These are phyloP conservation scores for Ogataea henricii DNA, from an alignment of 805 yeast species.

Conservation along the genomic window DNA sequence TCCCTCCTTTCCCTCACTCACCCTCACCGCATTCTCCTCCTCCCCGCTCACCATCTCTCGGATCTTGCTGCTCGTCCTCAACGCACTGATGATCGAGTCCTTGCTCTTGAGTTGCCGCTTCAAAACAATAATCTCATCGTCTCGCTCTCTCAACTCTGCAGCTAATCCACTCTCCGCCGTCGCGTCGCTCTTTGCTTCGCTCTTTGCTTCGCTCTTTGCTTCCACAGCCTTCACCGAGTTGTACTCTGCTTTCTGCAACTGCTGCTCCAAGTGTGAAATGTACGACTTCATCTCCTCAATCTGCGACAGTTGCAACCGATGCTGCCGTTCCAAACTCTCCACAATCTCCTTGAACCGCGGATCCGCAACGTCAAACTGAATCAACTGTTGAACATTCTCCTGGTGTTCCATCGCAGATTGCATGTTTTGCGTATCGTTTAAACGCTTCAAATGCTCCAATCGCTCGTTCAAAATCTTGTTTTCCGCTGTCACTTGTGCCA, in stretches of 20 bases:
- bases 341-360: constrained; percentile 42
- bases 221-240: not conserved
- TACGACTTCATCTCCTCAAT: constrained; percentile 62
- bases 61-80: constrained; percentile 64
- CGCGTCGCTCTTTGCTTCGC: constrained; percentile 4
- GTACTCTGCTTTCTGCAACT: constrained; percentile 37
- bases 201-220: not conserved
- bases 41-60: constrained; percentile 40
- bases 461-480: constrained; percentile 64
- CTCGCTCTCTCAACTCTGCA: constrained; percentile 50
- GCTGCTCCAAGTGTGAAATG: constrained; percentile 58
- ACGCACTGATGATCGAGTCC: constrained; percentile 75
- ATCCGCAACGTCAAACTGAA: constrained; percentile 42
- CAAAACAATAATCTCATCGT: constrained; percentile 67
- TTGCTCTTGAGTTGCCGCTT: constrained; percentile 65
- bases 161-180: constrained; percentile 2
- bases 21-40: not conserved
- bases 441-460: constrained; percentile 66
- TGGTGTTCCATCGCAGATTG: constrained; percentile 52
- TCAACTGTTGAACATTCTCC: constrained; percentile 59
- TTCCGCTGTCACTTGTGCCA: constrained; percentile 55
- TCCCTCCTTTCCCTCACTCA: not conserved
- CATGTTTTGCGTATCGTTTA: constrained; percentile 47
- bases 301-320: constrained; percentile 49
- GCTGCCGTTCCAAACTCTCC: constrained; percentile 50